Evolutionary conservation across 2,329 filamentous ascomycete species (phyloP).

Genomic region (Fusarium praegraminearum): DNA sequence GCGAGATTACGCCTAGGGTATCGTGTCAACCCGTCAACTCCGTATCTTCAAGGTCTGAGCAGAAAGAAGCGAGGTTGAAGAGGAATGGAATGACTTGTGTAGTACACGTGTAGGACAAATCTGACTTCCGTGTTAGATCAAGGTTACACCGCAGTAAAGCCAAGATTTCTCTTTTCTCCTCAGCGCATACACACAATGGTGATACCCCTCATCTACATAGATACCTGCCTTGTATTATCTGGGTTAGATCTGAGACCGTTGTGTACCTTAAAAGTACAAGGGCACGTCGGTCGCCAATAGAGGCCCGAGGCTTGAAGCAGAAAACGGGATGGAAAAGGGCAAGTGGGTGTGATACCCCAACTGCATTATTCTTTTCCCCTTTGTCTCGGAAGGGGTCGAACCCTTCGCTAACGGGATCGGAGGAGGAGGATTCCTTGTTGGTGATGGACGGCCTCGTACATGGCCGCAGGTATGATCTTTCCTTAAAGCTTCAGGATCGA

Average conservation of each 20-base stretch:
- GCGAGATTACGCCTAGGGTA: conserved; percentile 10
- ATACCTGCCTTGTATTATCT: neutral
- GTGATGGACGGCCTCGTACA: neutral
- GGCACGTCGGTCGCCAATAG: neutral
- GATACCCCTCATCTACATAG: conserved; percentile 9
- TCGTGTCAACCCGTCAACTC: conserved; percentile 3
- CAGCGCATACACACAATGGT: neutral
- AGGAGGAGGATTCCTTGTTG: neutral
- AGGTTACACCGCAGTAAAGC: conserved; percentile 10
- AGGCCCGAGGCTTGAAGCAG: neutral
- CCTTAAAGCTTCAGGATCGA: neutral
- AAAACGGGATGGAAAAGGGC: neutral
- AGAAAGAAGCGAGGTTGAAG: neutral
- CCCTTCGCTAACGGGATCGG: conserved; percentile 35
- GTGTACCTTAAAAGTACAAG: neutral
- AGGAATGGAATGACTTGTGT: neutral
- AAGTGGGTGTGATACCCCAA: neutral
- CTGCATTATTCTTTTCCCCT: neutral
- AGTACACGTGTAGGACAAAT: conserved; percentile 24
- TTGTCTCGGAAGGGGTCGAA: conserved; percentile 6
- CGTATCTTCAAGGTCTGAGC: neutral
- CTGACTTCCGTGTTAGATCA: conserved; percentile 6
- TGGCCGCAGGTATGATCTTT: neutral
- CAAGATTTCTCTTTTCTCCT: conserved; percentile 34
- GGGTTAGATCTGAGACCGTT: conserved; percentile 1